Base-by-base conservation (phyloP, 257 asterid genomes). In the Schizonepeta tenuifolia region DNA sequence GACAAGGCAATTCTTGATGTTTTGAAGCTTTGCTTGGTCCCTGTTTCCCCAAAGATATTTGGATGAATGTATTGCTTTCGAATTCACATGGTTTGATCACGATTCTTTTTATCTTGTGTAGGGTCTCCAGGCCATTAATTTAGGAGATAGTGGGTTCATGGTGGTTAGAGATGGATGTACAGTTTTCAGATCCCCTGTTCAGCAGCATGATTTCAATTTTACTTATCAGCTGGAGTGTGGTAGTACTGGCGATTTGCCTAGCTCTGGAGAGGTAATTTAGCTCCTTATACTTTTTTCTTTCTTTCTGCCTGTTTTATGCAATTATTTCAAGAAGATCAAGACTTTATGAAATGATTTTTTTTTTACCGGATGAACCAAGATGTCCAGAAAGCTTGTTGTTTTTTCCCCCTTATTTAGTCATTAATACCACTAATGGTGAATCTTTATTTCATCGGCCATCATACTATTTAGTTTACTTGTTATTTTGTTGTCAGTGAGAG, bases 141-240 rank as follows among this genome's bases (percentile, higher is more conserved):
- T 95, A 46, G 99, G 98, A 55, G 99, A 95, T 74, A 95, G 98
- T 71, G 99, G 99, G 61, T 95, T 95, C 75, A 85, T 92, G 89
- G 98, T 95, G 69, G 86, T 92, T 49, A 87, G 99, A 82, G 96
- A 86, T 17, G 99, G 99, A 40, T 76, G 85, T 66, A 92, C 91
- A 4, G 91, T 95, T 59, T 86, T 92, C 81, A 82, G 91, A 80
- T 90, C 98, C 62, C 96, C 95, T 54, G 87, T 75, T 26, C 99
- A 95, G 85, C 99, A 92, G 89, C 99, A 95, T 69, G 99, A 90
- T 86, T 95, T 90, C 81, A 95, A 95, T 83, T 92, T 88, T 61
- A 86, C 98, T 43, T 95, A 83, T 87, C 99, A 95, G 77, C 81
- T 92, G 72, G 97, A 92, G 81, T 17, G 90, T 75, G 99, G 98